Evolutionary conservation across 2,329 filamentous ascomycete genomes (phyloP).

Genomic region (Fusarium sororula): DNA sequence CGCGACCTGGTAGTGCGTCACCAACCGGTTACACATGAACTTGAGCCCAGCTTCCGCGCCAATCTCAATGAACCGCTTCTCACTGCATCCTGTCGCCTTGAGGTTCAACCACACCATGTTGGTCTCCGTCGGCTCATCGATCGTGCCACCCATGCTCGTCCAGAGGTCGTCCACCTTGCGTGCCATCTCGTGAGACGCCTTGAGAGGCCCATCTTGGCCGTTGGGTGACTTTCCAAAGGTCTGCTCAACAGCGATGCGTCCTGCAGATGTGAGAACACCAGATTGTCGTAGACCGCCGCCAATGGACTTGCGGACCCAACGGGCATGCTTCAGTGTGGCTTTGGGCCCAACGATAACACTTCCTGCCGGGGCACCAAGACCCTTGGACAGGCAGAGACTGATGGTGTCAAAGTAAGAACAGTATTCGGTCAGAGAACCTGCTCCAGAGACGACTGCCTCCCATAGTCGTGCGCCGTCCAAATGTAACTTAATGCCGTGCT

Average conservation of each 20-base stretch:
- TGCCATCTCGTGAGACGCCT: slow-evolving; percentile 69
- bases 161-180: slow-evolving; percentile 74
- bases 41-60: slow-evolving; percentile 55
- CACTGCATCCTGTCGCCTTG: slow-evolving; percentile 61
- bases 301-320: slow-evolving; percentile 71
- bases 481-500: slow-evolving; percentile 74
- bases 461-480: slow-evolving; percentile 83
- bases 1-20: slow-evolving; percentile 69
- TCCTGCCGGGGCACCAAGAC: slow-evolving; percentile 82
- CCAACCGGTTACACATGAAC: slow-evolving; percentile 53
- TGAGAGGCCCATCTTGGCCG: slow-evolving; percentile 65
- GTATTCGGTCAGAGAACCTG: slow-evolving; percentile 73
- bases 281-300: slow-evolving; percentile 80
- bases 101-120: slow-evolving; percentile 93
- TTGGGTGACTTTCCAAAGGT: slow-evolving; percentile 52
- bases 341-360: slow-evolving; percentile 72
- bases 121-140: slow-evolving; percentile 78
- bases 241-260: slow-evolving; percentile 70
- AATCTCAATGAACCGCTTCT: slow-evolving; percentile 50
- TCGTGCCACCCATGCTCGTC: slow-evolving; percentile 73
- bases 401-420: slow-evolving; percentile 77
- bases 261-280: slow-evolving; percentile 76
- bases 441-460: slow-evolving; percentile 79
- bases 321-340: slow-evolving; percentile 50
- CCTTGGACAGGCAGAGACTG: slow-evolving; percentile 83